Evolutionary conservation across 2,329 filamentous ascomycete genomes (phyloP), one percentile per base, ranked within the genome.

Genomic region (Aspergillus nomiae): DNA sequence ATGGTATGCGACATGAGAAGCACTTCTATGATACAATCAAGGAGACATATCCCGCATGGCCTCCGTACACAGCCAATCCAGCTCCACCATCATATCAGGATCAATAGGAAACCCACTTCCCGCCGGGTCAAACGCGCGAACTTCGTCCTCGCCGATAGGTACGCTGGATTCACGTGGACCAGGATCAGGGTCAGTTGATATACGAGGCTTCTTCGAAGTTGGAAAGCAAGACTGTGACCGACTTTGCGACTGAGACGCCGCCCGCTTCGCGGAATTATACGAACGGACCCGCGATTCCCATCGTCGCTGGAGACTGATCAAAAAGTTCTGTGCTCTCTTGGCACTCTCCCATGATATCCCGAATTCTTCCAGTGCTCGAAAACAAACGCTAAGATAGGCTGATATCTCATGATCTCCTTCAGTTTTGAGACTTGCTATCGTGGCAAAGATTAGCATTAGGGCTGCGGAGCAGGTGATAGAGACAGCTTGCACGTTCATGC

Each of bases 381-480:
- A 79, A 56, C 78, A 78, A 2, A 76, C 73, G 21, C 78, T 78
- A 21, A 80, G 63, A 54, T 78, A 50, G 0, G 46, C 46, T 14
- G 46, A 50, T 21, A 50, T 50, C 1, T 30, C 46, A 8, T 50
- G 46, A 24, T 28, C 14, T 10, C 24, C 24, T 16, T 50, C 21
- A 9, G 9, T 24, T 19, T 28, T 26, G 24, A 71, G 4, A 69
- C 71, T 72, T 7, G 74, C 75, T 10, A 75, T 73, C 7, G 72
- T 77, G 32, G 76, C 73, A 28, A 75, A 77, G 2, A 77, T 72
- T 8, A 77, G 69, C 69, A 77, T 76, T 6, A 81, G 70, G 0
- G 78, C 78, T 0, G 79, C 79, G 4, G 77, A 78, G 65, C 79
- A 80, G 12, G 79, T 78, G 16, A 81, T 78, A 10, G 75, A 73